Percentiles rank a stretch among this genome's conserved stretches.
These are phyloP conservation scores for Podospora tetraspora DNA, from an alignment of 495 filamentous ascomycete species.

Conservation along the genomic window DNA sequence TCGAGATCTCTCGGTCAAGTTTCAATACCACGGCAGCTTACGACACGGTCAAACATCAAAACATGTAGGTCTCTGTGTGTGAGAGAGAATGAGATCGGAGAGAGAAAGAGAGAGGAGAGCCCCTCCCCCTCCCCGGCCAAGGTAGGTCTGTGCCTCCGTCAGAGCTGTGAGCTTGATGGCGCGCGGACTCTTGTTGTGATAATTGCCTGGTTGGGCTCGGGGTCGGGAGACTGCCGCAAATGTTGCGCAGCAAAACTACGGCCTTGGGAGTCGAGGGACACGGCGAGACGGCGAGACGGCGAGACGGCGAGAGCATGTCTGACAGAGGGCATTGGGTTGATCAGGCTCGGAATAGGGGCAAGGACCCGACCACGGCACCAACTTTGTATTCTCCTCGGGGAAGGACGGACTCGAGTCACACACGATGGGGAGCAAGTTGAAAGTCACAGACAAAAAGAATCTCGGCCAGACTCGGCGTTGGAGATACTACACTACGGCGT, in stretches of 20 bases:
- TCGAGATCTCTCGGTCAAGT: not conserved
- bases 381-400: not conserved
- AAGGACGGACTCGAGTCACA: not conserved
- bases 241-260: conserved; percentile 12
- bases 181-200: not conserved
- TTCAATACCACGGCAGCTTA: not conserved
- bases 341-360: conserved; percentile 1
- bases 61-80: too few relatives aligned
- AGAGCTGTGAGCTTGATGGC: conserved; percentile 5
- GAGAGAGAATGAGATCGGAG: not conserved
- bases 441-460: not conserved
- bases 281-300: not conserved
- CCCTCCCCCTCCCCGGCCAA: not conserved
- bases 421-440: not conserved
- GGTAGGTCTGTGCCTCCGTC: conserved; percentile 3
- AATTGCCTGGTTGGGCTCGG: not conserved
- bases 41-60: too few relatives aligned
- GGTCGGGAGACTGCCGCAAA: conserved; percentile 2
- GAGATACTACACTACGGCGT: not conserved
- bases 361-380: not conserved
- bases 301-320: not conserved
- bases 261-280: not conserved
- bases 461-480: not conserved
- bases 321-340: not conserved
- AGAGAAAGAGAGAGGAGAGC: not conserved